Conservation (phyloP, 2,329 filamentous ascomycete species). For the Hypocreales sp. region DNA sequence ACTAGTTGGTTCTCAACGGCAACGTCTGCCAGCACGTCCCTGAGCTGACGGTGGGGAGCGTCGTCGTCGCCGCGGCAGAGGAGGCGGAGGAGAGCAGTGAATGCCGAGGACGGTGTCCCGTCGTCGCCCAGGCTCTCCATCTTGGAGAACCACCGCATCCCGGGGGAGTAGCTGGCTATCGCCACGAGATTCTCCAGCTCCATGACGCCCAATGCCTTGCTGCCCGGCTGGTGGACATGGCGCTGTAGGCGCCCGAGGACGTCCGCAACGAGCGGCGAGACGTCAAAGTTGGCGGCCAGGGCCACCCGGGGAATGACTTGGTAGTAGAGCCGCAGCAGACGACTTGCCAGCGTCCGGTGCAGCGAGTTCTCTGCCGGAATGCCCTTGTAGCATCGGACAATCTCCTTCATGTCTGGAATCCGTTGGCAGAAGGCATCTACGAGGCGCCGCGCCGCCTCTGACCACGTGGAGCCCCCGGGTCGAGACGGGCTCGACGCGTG, state of each 20-base stretch:
- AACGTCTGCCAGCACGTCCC: conserved; percentile 41
- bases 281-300: conserved; percentile 74
- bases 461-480: conserved; percentile 39
- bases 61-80: conserved; percentile 15
- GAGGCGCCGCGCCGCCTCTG: conserved; percentile 50
- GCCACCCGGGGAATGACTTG: conserved; percentile 66
- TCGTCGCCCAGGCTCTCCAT: conserved; percentile 39
- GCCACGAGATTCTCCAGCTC: conserved; percentile 70
- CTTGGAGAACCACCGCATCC: conserved; percentile 84
- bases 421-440: conserved; percentile 61
- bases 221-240: conserved; percentile 30
- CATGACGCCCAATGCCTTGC: conserved; percentile 43
- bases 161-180: conserved; percentile 65
- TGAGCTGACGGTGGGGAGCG: conserved; percentile 26
- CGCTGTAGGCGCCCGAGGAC: conserved; percentile 47
- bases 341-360: conserved; percentile 64
- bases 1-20: conserved; percentile 53
- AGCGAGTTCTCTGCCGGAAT: conserved; percentile 53
- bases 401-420: conserved; percentile 68
- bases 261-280: conserved; percentile 59
- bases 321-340: conserved; percentile 72
- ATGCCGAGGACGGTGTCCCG: conserved; percentile 40
- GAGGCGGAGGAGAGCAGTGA: conserved; percentile 49
- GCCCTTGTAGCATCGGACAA: conserved; percentile 58
- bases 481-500: conserved; percentile 30